Percentiles rank a stretch among this genome's conserved stretches.
Conservation (phyloP, 768 basidiomycete species). For the Hygrocybe coccinea region DNA sequence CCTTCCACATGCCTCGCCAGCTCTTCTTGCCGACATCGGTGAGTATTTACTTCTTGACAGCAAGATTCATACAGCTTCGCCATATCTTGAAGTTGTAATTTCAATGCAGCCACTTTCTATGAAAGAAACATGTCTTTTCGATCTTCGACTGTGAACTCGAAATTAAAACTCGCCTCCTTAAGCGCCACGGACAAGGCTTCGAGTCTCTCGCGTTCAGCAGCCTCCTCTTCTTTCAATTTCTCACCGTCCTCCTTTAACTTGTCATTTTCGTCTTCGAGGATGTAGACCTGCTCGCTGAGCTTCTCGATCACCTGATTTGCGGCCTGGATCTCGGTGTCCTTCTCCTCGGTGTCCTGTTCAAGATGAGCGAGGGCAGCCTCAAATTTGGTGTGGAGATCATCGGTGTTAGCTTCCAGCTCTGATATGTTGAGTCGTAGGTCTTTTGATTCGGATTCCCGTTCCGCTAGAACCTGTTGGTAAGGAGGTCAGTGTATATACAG, state of each 20-base stretch:
- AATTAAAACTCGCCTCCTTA: constrained; percentile 60
- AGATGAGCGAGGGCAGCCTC: constrained; percentile 71
- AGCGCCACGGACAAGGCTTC: constrained; percentile 65
- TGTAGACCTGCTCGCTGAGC: constrained; percentile 74
- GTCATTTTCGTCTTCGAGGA: constrained; percentile 84
- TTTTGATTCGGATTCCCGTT: constrained; percentile 74
- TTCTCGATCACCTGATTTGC: constrained; percentile 75
- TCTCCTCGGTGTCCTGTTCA: constrained; percentile 72
- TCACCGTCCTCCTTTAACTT: constrained; percentile 67
- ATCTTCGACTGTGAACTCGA: neutral
- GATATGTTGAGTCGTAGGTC: constrained; percentile 68
- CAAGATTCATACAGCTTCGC: constrained; percentile 62
- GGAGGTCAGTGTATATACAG: constrained; percentile 2
- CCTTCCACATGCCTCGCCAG: constrained; percentile 71
- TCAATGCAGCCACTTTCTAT: constrained; percentile 66
- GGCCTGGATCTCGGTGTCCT: constrained; percentile 70
- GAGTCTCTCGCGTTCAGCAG: constrained; percentile 60
- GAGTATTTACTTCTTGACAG: constrained; percentile 57
- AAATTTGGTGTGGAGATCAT: constrained; percentile 68
- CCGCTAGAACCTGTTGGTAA: constrained; percentile 55
- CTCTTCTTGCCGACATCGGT: constrained; percentile 71
- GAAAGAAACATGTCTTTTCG: neutral
- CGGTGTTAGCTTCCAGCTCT: constrained; percentile 68
- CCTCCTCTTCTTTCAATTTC: constrained; percentile 65
- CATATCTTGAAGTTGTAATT: constrained; percentile 61